Base-by-base conservation (phyloP, 345 rosid genomes). In the Rhizophora mangle region DNA sequence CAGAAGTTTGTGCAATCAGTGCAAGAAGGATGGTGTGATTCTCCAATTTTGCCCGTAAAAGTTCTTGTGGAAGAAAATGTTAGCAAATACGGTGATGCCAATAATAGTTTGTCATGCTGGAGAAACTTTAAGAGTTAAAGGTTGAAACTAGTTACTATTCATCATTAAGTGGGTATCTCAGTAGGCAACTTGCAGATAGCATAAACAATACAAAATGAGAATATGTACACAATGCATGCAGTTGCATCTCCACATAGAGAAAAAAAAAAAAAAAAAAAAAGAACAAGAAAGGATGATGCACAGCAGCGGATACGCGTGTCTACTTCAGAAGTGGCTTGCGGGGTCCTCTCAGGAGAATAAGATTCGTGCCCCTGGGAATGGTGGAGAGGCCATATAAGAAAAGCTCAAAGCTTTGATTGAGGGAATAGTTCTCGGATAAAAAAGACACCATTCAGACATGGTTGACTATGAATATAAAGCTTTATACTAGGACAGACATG, bases 361-460 rank as follows among this genome's bases (percentile, higher is more conserved):
- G 89, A 84, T 89, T 82, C 89, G 81, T 34, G 60, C 67, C 60
- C 76, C 76, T 75, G 30, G 63, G 74, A 65, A 69, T 76, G 79
- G 85, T 81, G 87, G 86, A 76, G 83, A 75, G 69, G 26, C 84
- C 89, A 83, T 72, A 77, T 68, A 72, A 69, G 67, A 78, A 77
- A 80, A 69, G 64, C 54, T 24, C 53, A 27, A 60, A 69, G 46
- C 76, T 78, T 70, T 74, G 57, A 57, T 58, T 54, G 68, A 68
- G 65, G 70, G 75, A 76, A 71, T 76, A 66, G 67, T 72, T 72
- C 72, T 56, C 26, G 20, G 49, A 32, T 10, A 22, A 60, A 77
- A 29, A 77, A 27, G 72, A 67, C 72, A 70, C 24, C 68, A 47
- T 3, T 22, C 20, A 67, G 71, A 59, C 65, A 68, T 64, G 30